A percentile compares a stretch with the other conserved stretches of the same genome.
Evolutionary conservation across 108 stramenopile species (phyloP).

Genomic region (Aurantiochytrium sp.): DNA sequence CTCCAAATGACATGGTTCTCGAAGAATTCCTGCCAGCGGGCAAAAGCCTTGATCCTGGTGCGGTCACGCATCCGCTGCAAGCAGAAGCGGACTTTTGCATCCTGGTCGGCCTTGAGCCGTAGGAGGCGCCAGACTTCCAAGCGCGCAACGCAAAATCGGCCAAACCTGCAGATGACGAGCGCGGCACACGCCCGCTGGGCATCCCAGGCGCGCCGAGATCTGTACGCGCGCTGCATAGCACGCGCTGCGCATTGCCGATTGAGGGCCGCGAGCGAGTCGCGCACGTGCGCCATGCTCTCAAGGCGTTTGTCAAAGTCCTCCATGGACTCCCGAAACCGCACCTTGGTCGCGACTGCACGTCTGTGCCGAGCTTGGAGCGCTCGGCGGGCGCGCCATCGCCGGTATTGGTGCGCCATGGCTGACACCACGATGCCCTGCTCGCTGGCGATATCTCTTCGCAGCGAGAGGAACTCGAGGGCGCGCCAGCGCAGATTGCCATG

Average conservation of each 20-base stretch:
- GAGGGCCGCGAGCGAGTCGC: background rate
- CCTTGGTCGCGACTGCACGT: background rate
- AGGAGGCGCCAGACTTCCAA: background rate
- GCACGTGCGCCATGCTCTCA: background rate
- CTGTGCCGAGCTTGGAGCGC: background rate
- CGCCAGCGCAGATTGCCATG: background rate
- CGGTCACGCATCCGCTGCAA: background rate
- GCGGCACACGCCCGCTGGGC: background rate
- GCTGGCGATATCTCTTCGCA: background rate
- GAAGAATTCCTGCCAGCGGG: background rate
- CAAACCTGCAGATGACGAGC: background rate
- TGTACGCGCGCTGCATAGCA: background rate
- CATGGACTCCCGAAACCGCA: background rate
- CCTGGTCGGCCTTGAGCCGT: background rate
- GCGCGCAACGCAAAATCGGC: background rate
- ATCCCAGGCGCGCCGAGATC: background rate
- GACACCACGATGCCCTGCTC: background rate
- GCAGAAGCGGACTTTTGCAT: background rate
- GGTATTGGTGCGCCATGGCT: background rate
- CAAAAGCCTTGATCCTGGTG: background rate
- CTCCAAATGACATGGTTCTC: background rate
- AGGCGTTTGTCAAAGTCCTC: background rate
- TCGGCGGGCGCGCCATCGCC: background rate
- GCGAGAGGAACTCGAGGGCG: background rate
- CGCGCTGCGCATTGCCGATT: background rate